A percentile compares a stretch with the other conserved stretches of the same genome.
These are phyloP conservation scores for Epichloe elymi DNA, from an alignment of 2,329 filamentous ascomycete genomes.

Conservation along the genomic window DNA sequence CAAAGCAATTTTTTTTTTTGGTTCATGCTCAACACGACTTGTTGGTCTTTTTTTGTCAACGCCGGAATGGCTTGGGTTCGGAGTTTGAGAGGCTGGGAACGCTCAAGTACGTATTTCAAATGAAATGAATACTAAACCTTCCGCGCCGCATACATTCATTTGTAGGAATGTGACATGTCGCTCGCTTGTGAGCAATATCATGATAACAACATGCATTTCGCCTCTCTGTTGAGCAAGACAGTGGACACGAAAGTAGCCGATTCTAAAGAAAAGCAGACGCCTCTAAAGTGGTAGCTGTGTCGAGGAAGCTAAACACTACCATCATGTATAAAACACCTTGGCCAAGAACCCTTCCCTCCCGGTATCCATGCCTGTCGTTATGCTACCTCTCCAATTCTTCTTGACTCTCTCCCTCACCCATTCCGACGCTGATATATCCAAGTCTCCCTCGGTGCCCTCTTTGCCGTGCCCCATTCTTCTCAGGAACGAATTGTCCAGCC, in stretches of 20 bases:
- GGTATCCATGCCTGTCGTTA: background rate
- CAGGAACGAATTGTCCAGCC: conserved; percentile 1
- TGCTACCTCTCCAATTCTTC: conserved; percentile 1
- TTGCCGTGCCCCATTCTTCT: conserved; percentile 1
- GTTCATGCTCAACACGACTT: background rate
- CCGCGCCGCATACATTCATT: background rate
- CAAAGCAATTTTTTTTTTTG: background rate
- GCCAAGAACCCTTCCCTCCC: conserved; percentile 1
- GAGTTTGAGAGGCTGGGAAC: conserved; percentile 29
- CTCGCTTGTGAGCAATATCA: background rate
- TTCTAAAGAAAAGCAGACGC: too few relatives aligned
- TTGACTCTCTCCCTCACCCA: conserved; percentile 3
- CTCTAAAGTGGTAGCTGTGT: too few relatives aligned
- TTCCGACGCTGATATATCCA: conserved; percentile 3
- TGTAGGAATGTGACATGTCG: background rate
- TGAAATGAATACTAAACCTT: conserved; percentile 24
- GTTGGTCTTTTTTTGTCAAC: background rate
- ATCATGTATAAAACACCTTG: conserved; percentile 5
- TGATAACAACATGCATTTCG: background rate
- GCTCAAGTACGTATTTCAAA: conserved; percentile 20
- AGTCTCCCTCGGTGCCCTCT: background rate
- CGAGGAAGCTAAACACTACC: too few relatives aligned
- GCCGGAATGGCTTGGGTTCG: conserved; percentile 19
- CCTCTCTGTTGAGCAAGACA: background rate
- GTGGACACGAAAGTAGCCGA: background rate